Evolutionary conservation across 1,284 basidiomycete species (phyloP), one percentile per base, ranked within the genome.

Genomic region (Cystobasidium slooffiae): DNA sequence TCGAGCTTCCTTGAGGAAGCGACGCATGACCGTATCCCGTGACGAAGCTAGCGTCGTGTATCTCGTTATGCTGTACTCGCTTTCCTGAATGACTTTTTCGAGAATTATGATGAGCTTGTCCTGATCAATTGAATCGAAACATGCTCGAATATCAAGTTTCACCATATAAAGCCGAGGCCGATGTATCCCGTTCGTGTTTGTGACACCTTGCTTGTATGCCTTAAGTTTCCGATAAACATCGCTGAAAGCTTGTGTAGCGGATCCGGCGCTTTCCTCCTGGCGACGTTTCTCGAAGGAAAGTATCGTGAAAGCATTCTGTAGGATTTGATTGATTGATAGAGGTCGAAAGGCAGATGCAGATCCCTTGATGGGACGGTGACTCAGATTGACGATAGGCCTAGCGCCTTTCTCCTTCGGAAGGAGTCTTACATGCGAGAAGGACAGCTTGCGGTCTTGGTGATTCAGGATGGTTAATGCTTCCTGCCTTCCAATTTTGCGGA

Each of bases 101-200:
- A 98, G 82, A 41, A 99, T 93, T 46, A 87, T 84, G 16, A 99
- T 83, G 61, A 99, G 83, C 79, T 91, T 94, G 24, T 86, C 86
- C 81, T 99, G 97, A 55, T 94, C 90, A 76, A 99, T 98, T 0
- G 92, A 94, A 82, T 99, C 97, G 84, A 98, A 99, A 76, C 94
- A 97, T 0, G 94, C 90, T 75, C 91, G 90, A 16, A 99, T 93
- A 80, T 99, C 97, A 41, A 97, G 88, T 82, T 99, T 99, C 75
- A 95, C 94, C 80, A 99, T 96, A 81, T 94, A 98, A 3, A 97
- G 82, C 77, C 88, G 89, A 0, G 93, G 46, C 18, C 62, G n/a
- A 56, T 10, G 1, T 12, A 20, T 31, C 31, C 31, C 31, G 31
- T 31, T 31, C 31, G 18, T 52, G 3, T 44, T 39, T 14, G 41